Evolutionary conservation across 2,329 filamentous ascomycete species (phyloP), one percentile per base, ranked within the genome.

Genomic region (Sporothrix luriei): DNA sequence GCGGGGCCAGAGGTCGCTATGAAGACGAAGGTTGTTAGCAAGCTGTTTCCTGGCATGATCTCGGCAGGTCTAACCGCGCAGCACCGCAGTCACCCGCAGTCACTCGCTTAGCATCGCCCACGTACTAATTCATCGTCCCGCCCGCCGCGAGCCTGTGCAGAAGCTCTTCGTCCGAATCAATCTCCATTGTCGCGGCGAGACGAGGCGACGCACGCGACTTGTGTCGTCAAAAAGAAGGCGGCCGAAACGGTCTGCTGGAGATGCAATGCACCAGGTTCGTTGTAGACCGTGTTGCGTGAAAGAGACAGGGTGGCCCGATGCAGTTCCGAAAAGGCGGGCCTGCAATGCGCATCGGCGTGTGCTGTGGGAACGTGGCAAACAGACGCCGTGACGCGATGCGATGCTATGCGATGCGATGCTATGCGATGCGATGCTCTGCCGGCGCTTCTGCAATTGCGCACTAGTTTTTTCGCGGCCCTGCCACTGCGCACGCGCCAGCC

Each of bases 1-100:
- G 70, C 80, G 80, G 46, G 89, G 88, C 91, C 91, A 94, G 77
- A 85, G 84, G 70, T 86, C 83, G 76, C 91, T 93, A 78, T 14
- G 57, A 14, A 29, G 11, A 38, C 14, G 24, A 59, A 21, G 7
- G 52, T 13, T 3, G 68, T 73, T 52, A 73, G 69, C 54, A 62
- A 16, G 19, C 3, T 51, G 14, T 46, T 48, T 3, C 16, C 21
- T 24, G 24, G 13, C 24, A 49, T 52, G n/a, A 10, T 9, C 49
- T 24, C 52, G 10, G 11, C 24, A 29, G 11, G 9, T 24, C 48
- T 6, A 16, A 5, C 11, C 29, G 21, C 38, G 16, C 1, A 16
- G 10, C 4, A n/a, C 38, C 21, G 57, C 13, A 38, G 54, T 6
- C 11, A 54, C n/a, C 10, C 11, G 16, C 14, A 26, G n/a, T n/a